Base-by-base conservation (phyloP, 2,329 filamentous ascomycete genomes). In the Pseudogymnoascus sp. region DNA sequence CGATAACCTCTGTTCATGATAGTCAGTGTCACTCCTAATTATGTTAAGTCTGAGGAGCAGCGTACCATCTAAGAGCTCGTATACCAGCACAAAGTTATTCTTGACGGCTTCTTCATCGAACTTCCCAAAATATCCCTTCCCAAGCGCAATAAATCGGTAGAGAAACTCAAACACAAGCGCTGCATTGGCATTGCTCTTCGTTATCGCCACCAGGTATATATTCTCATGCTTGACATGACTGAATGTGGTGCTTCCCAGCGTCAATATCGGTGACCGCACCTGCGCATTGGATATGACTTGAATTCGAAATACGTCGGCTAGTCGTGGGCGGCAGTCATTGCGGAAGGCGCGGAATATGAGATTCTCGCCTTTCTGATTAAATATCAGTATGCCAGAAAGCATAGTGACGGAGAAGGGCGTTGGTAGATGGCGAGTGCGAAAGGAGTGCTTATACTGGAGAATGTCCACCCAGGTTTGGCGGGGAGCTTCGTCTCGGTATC, bases 181-280 rank as follows among this genome's bases (percentile, higher is more conserved):
- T 11, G 93, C 93, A 84, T 99, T 99, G 79, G 93, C 95, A 78
- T 99, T 99, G 80, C 93, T 97, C 81, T 97, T 99, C 64, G 93
- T 97, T 70, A 99, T 90, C 16, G 93, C 95, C 63, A 97, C 93
- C 70, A 99, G 78, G 77, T 97, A 99, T 74, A 99, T 97, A 76
- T 99, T 99, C 75, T 99, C 95, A 79, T 97, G 93, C 77, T 96
- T 97, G 78, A 99, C 93, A 87, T 99, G 95, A 81, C 92, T 96
- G 78, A 99, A 99, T 56, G 96, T 99, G 63, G 95, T 99, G 75
- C 91, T 96, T 68, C 96, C 95, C 64, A 99, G 86, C 4, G 95
- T 99, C 71, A 99, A 83, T 78, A 99, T 97, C 65, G 95, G 95
- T 69, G 95, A 97, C 69, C 96, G 91, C 65, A 99, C 95, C 77